These are phyloP conservation scores for Emergomyces africanus DNA, from an alignment of 2,329 filamentous ascomycete genomes.

Conservation along the genomic window DNA sequence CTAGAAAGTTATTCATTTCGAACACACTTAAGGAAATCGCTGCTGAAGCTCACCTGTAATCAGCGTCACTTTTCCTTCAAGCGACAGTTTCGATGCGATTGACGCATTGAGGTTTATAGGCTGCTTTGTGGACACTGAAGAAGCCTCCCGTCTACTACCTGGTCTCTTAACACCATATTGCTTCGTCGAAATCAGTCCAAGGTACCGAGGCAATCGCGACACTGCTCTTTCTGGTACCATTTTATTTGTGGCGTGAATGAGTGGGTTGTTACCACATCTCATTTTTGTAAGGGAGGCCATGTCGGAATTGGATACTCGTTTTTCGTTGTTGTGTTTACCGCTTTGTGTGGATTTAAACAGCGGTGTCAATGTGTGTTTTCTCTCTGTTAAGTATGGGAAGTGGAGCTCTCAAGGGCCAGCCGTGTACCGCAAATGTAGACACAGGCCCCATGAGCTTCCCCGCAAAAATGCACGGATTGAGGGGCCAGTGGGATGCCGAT, in stretches of 20 bases:
- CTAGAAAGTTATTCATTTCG: background rate
- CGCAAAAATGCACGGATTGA: background rate
- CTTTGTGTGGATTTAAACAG: background rate
- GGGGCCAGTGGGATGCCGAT: background rate
- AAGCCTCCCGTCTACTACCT: background rate
- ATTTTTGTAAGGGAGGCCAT: background rate
- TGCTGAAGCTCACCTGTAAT: background rate
- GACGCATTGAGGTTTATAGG: background rate
- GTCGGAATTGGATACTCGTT: background rate
- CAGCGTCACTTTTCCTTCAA: background rate
- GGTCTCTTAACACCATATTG: background rate
- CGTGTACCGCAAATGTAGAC: background rate
- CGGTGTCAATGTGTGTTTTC: background rate
- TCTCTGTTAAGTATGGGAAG: background rate
- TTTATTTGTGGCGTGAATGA: background rate
- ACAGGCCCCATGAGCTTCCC: background rate
- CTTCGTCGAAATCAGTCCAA: background rate
- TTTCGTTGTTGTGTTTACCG: background rate
- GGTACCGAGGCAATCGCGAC: background rate
- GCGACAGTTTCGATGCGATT: background rate
- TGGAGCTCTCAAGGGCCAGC: background rate
- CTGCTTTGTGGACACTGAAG: background rate
- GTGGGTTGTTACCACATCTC: background rate
- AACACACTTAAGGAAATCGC: background rate
- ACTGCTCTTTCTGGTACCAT: background rate